phyloP scores from a whole-genome alignment of 202 grass and related monocot species.

The Panicum virgatum region DNA sequence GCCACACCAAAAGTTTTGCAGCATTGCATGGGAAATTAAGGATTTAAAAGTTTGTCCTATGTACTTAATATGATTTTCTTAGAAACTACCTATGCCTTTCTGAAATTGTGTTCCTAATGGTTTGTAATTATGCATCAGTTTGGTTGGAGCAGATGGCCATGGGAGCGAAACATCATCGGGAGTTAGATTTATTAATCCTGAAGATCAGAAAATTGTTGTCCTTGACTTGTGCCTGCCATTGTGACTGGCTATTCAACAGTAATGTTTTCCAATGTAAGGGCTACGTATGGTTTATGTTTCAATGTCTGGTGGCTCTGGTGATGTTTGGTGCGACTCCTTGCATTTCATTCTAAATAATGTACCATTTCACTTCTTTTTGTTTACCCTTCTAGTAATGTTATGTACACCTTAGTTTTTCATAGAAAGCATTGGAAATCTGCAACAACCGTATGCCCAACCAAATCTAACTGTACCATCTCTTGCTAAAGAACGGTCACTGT shows the following conservation, averaged over 20 bases:
- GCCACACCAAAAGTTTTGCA: not conserved
- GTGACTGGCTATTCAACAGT: constrained; percentile 2
- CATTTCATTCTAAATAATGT: constrained; percentile 39
- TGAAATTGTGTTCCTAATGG: constrained; percentile 15
- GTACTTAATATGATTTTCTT: not conserved
- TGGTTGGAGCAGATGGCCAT: constrained; percentile 26
- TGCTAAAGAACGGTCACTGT: not conserved
- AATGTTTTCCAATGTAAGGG: not conserved
- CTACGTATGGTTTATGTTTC: not conserved
- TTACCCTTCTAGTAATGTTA: constrained; percentile 9
- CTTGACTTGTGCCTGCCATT: constrained; percentile 8
- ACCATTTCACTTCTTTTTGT: not conserved
- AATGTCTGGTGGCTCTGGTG: not conserved
- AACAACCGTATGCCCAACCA: not conserved
- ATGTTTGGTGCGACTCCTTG: constrained; percentile 29
- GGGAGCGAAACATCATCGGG: constrained; percentile 21
- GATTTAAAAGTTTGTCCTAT: not conserved
- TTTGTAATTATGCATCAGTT: constrained; percentile 21
- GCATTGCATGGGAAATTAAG: not conserved
- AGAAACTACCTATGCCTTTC: not conserved
- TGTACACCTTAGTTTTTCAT: not conserved
- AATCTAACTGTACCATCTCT: not conserved
- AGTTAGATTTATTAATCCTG: not conserved
- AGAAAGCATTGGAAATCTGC: not conserved
- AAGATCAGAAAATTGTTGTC: constrained; percentile 15